Percentiles rank a stretch among this genome's conserved stretches.
These are phyloP conservation scores for Perkinsus chesapeaki DNA, from an alignment of 169 alveolate species.

Conservation along the genomic window DNA sequence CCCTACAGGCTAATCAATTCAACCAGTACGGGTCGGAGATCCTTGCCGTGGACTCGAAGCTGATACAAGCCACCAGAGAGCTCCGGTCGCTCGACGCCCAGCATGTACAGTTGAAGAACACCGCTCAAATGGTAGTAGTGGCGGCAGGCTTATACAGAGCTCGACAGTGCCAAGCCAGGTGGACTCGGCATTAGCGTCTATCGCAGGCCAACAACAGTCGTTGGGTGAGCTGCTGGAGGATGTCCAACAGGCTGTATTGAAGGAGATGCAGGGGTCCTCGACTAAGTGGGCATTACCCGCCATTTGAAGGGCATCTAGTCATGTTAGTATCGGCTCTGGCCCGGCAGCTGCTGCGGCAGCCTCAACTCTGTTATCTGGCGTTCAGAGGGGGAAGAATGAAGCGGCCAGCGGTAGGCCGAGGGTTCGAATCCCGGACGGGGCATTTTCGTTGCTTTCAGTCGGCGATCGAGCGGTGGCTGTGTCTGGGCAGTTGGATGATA, in stretches of 20 bases:
- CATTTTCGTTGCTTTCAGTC: neutral
- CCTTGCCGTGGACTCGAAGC: neutral
- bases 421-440: neutral
- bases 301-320: neutral
- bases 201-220: neutral
- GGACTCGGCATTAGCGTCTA: neutral
- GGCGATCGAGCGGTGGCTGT: neutral
- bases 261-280: neutral
- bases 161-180: too few relatives aligned
- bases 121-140: neutral
- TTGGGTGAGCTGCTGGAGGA: neutral
- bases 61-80: neutral
- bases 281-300: neutral
- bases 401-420: neutral
- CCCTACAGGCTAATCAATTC: neutral
- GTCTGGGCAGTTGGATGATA: neutral
- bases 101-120: neutral
- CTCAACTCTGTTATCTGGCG: neutral
- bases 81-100: neutral
- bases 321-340: neutral
- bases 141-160: too few relatives aligned
- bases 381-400: neutral
- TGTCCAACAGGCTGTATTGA: neutral
- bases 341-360: too few relatives aligned
- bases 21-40: neutral